Evolutionary conservation across 2,329 filamentous ascomycete genomes (phyloP).

Genomic region (Xenoacremonium recifei): DNA sequence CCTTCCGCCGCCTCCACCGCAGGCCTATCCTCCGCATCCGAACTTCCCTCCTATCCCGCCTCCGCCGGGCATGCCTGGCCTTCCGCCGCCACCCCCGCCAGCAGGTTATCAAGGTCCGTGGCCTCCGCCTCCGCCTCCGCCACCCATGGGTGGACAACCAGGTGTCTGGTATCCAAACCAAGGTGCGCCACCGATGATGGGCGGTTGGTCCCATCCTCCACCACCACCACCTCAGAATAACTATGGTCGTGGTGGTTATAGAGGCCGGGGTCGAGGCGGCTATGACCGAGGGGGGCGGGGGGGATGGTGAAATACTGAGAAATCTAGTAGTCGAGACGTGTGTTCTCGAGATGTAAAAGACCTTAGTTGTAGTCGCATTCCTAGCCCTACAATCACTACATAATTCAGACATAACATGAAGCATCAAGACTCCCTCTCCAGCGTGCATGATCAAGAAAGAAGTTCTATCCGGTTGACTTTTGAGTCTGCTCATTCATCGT

Average conservation of each 20-base stretch:
- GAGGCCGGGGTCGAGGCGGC: conserved; percentile 29
- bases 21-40: conserved; percentile 16
- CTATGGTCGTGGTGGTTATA: conserved; percentile 22
- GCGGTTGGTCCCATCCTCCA: conserved; percentile 22
- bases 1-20: conserved; percentile 25
- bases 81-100: conserved; percentile 38
- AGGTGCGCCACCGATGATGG: conserved; percentile 24
- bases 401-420: too few species aligned
- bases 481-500: conserved; percentile 29
- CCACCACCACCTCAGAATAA: conserved; percentile 19
- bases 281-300: conserved; percentile 33
- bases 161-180: conserved; percentile 29
- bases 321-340: too few species aligned
- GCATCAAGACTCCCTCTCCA: too few species aligned
- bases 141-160: conserved; percentile 18
- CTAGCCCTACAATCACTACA: too few species aligned
- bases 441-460: conserved; percentile 7
- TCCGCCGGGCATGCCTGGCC: conserved; percentile 27
- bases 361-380: too few species aligned
- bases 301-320: conserved; percentile 15
- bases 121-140: conserved; percentile 40
- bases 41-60: conserved; percentile 19
- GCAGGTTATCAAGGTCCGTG: conserved; percentile 41
- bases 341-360: too few species aligned
- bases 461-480: conserved; percentile 27